Conservation (phyloP, 768 basidiomycete genomes). For the Russula earlei region DNA sequence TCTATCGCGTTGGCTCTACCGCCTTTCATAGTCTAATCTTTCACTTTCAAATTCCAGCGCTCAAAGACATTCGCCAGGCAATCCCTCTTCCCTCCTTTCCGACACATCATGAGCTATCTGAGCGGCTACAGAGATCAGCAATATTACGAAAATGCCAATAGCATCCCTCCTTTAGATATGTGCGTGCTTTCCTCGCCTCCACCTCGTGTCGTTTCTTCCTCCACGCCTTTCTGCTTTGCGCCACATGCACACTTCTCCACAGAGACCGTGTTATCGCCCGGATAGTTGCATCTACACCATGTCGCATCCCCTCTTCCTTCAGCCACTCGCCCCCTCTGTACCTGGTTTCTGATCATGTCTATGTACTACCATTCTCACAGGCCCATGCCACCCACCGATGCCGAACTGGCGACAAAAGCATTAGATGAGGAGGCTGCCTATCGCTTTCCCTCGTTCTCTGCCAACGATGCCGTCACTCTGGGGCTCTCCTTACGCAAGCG, state of each 20-base stretch:
- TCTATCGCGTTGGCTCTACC: neutral
- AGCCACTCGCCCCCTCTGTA: neutral
- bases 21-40: neutral
- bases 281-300: neutral
- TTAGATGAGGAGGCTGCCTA: constrained; percentile 60
- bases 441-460: constrained; percentile 65
- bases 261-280: neutral
- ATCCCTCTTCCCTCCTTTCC: neutral
- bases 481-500: constrained; percentile 74
- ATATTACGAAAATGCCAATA: constrained; percentile 14
- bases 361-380: constrained; percentile 61
- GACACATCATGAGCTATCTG: constrained; percentile 9
- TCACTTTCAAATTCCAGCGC: too few relatives aligned
- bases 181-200: constrained; percentile 14
- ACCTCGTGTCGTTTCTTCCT: constrained; percentile 12
- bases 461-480: constrained; percentile 72
- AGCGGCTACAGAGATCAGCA: constrained; percentile 11
- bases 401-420: constrained; percentile 62
- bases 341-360: constrained; percentile 10
- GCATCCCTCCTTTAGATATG: constrained; percentile 19
- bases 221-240: neutral
- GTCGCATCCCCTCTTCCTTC: neutral
- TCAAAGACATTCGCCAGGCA: neutral
- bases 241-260: neutral
- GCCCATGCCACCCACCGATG: constrained; percentile 53